These are phyloP conservation scores for Sophora flavescens DNA, from an alignment of 306 rosid genomes.

Conservation along the genomic window DNA sequence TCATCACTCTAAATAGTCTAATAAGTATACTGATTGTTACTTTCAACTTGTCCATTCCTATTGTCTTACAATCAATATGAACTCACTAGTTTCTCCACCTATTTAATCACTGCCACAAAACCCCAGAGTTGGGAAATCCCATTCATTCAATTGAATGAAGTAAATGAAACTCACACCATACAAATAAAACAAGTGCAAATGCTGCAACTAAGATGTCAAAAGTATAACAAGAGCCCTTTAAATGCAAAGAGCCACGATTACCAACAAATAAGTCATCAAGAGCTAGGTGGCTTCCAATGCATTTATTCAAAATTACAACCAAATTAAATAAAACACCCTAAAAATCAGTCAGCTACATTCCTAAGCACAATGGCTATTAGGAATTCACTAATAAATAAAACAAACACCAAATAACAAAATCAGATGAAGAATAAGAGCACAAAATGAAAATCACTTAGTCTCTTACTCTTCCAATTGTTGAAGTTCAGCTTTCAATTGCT, in stretches of 20 bases:
- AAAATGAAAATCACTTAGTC: background rate
- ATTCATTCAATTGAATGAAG: constrained; percentile 23
- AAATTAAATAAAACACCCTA: constrained; percentile 11
- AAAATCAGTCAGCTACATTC: constrained; percentile 15
- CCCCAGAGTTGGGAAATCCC: constrained; percentile 7
- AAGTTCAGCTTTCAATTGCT: constrained; percentile 92
- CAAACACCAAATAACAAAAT: background rate
- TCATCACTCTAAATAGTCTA: constrained; percentile 1
- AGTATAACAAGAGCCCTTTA: constrained; percentile 21
- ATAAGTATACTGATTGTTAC: constrained; percentile 10
- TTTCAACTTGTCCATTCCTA: constrained; percentile 11
- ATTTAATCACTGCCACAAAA: constrained; percentile 14
- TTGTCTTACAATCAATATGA: constrained; percentile 20
- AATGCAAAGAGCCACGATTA: background rate
- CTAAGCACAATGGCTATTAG: background rate
- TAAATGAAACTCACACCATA: background rate
- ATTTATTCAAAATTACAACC: constrained; percentile 49
- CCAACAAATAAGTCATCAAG: constrained; percentile 8
- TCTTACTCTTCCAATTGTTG: constrained; percentile 78
- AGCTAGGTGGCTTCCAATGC: constrained; percentile 1
- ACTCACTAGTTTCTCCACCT: constrained; percentile 5
- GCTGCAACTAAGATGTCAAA: constrained; percentile 24
- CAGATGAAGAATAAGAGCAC: constrained; percentile 2
- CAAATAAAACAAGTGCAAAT: background rate
- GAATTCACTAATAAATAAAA: constrained; percentile 11